Conservation (phyloP, 345 rosid species). For the Aquilaria malaccensis region DNA sequence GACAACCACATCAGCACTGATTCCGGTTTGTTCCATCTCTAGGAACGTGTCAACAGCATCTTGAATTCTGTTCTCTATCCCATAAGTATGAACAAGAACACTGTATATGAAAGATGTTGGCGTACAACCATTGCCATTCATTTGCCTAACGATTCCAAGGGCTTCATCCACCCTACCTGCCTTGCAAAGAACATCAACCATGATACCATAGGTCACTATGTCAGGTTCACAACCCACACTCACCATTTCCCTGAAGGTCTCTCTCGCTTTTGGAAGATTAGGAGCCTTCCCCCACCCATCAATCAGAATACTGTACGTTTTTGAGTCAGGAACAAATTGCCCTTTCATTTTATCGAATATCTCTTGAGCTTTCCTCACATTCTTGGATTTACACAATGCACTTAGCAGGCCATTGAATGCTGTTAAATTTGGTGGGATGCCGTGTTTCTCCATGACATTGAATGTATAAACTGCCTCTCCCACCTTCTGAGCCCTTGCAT, state of each 20-base stretch:
- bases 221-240: constrained; percentile 64
- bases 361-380: constrained; percentile 89
- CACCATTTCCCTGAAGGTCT: constrained; percentile 66
- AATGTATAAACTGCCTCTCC: constrained; percentile 82
- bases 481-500: constrained; percentile 67
- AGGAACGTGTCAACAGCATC: constrained; percentile 75
- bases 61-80: constrained; percentile 64
- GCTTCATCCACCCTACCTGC: constrained; percentile 94
- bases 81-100: constrained; percentile 74
- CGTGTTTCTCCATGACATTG: constrained; percentile 82
- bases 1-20: constrained; percentile 58
- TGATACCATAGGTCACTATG: constrained; percentile 76
- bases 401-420: constrained; percentile 80
- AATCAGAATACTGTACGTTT: constrained; percentile 80
- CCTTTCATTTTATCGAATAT: constrained; percentile 61
- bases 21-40: constrained; percentile 74
- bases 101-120: constrained; percentile 80
- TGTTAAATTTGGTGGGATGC: constrained; percentile 46
- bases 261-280: constrained; percentile 78
- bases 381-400: constrained; percentile 84
- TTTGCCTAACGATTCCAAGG: constrained; percentile 50
- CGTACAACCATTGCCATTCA: constrained; percentile 44
- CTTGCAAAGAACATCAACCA: constrained; percentile 84
- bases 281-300: constrained; percentile 94
- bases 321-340: constrained; percentile 44